These are phyloP conservation scores for Colletotrichum higginsianum DNA, from an alignment of 2,329 filamentous ascomycete genomes.

Conservation along the genomic window DNA sequence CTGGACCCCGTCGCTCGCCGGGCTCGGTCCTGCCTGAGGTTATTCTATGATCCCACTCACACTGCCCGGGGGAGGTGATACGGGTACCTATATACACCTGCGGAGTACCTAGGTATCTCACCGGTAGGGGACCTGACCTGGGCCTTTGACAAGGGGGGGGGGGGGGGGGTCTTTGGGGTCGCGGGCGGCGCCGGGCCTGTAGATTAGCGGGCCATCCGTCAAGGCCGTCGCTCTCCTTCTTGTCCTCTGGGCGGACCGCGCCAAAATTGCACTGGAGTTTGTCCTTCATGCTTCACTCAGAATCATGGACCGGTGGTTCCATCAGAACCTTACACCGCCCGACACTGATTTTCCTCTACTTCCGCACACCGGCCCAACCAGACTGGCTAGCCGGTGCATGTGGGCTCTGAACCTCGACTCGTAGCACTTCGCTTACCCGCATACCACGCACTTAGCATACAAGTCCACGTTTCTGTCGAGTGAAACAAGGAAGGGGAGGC, in stretches of 20 bases:
- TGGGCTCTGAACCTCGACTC: constrained; percentile 9
- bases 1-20: not conserved
- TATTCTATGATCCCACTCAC: not conserved
- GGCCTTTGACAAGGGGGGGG: not conserved
- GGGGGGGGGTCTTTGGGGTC: constrained; percentile 15
- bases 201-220: constrained; percentile 40
- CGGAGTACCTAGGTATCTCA: not conserved
- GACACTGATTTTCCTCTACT: not conserved
- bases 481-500: too few species aligned
- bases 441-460: not conserved
- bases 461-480: not conserved
- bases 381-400: not conserved
- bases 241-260: constrained; percentile 32
- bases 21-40: constrained; percentile 1
- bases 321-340: constrained; percentile 15
- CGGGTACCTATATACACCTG: too few species aligned
- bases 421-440: not conserved
- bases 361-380: not conserved
- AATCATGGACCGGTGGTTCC: constrained; percentile 26
- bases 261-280: constrained; percentile 39
- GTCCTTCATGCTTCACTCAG: constrained; percentile 19
- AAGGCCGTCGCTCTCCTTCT: not conserved
- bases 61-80: not conserved
- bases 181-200: constrained; percentile 40
- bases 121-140: not conserved